These are phyloP conservation scores for Colletotrichum euphorbiae DNA, from an alignment of 2,329 filamentous ascomycete species.

Conservation along the genomic window DNA sequence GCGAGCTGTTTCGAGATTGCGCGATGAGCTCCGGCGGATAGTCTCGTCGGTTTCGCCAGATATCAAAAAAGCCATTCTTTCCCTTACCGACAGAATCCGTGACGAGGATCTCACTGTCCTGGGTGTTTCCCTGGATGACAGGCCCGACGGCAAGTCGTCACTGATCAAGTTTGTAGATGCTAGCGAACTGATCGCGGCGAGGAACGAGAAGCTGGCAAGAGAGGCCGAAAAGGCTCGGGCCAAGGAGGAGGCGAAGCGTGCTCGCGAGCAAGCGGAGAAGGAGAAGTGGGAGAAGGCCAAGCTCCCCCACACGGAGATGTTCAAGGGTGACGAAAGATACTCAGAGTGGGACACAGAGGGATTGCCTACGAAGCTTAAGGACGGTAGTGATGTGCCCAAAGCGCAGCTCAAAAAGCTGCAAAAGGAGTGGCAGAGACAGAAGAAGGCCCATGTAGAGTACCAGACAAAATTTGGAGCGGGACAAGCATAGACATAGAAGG, in stretches of 20 bases:
- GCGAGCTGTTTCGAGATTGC: slow-evolving; percentile 65
- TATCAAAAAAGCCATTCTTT: slow-evolving; percentile 77
- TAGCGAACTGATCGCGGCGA: slow-evolving; percentile 66
- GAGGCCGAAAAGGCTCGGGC: slow-evolving; percentile 70
- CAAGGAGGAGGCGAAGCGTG: slow-evolving; percentile 66
- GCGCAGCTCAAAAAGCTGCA: slow-evolving; percentile 81
- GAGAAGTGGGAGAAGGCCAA: slow-evolving; percentile 70
- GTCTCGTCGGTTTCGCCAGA: slow-evolving; percentile 58
- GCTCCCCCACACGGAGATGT: slow-evolving; percentile 66
- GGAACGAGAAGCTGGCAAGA: slow-evolving; percentile 69
- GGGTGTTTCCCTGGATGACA: slow-evolving; percentile 89
- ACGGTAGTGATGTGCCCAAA: slow-evolving; percentile 85
- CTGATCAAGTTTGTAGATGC: slow-evolving; percentile 76
- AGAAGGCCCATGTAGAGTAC: slow-evolving; percentile 81
- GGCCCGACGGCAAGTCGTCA: slow-evolving; percentile 73
- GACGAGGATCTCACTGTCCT: slow-evolving; percentile 85
- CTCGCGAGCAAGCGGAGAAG: slow-evolving; percentile 61
- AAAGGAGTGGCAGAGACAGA: slow-evolving; percentile 93
- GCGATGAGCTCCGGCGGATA: slow-evolving; percentile 71
- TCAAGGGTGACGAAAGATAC: slow-evolving; percentile 69
- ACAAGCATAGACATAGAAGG: slow-evolving; percentile 25
- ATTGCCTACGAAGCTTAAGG: slow-evolving; percentile 79
- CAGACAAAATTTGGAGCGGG: slow-evolving; percentile 35
- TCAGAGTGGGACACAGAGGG: slow-evolving; percentile 86
- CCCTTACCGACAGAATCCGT: slow-evolving; percentile 82